phyloP scores from a whole-genome alignment of 768 basidiomycete species.

The Jaapia argillacea region DNA sequence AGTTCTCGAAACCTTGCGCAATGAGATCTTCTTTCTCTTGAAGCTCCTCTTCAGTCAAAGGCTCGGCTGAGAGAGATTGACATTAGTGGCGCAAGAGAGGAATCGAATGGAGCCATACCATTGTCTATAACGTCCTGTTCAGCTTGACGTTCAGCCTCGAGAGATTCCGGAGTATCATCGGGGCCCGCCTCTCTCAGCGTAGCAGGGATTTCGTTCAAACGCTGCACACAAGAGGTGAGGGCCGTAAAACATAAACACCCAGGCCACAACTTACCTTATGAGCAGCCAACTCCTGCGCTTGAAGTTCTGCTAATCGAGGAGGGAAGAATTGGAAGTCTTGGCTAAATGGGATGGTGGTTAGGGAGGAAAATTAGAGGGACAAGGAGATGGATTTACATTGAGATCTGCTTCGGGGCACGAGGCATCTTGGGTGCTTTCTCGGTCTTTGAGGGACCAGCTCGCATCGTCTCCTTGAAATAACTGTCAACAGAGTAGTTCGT shows the following conservation, averaged over 20 bases:
- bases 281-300: constrained; percentile 79
- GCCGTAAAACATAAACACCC: background rate
- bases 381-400: constrained; percentile 41
- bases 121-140: constrained; percentile 87
- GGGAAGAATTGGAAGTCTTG: constrained; percentile 98
- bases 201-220: constrained; percentile 56
- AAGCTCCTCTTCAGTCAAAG: constrained; percentile 82
- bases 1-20: constrained; percentile 75
- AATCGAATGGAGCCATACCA: constrained; percentile 30
- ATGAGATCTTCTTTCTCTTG: constrained; percentile 72
- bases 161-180: constrained; percentile 73
- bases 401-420: constrained; percentile 80
- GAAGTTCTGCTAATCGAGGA: constrained; percentile 63
- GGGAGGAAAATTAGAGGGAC: constrained; percentile 1
- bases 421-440: constrained; percentile 80
- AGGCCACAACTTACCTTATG: constrained; percentile 43
- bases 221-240: constrained; percentile 25
- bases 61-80: constrained; percentile 49
- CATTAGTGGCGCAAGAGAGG: background rate
- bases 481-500: constrained; percentile 90
- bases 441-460: constrained; percentile 65
- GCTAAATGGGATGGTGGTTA: constrained; percentile 25
- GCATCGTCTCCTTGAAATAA: constrained; percentile 90
- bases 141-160: constrained; percentile 69
- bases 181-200: constrained; percentile 57